phyloP scores from a whole-genome alignment of 106 monocot species.

The Platanthera zijinensis region DNA sequence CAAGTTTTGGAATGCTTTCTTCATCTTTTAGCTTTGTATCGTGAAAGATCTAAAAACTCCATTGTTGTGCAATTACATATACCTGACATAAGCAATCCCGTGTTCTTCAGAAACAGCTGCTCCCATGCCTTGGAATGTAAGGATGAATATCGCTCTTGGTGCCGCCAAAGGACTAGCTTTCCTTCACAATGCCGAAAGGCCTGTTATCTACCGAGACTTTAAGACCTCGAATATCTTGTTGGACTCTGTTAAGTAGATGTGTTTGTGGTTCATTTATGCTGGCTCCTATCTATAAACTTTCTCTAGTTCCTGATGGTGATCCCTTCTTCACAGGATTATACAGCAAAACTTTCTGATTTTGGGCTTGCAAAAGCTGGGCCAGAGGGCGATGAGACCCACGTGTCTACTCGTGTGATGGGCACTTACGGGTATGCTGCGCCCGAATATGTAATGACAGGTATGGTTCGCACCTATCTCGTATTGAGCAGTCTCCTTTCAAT shows the following conservation, averaged over 20 bases:
- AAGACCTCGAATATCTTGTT: conserved; percentile 84
- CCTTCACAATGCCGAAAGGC: conserved; percentile 63
- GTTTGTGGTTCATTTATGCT: neutral
- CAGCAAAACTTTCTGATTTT: conserved; percentile 77
- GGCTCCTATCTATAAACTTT: neutral
- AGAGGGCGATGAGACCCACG: conserved; percentile 59
- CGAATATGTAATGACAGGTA: conserved; percentile 70
- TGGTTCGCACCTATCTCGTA: neutral
- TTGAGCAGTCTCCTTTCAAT: neutral
- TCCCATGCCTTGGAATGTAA: conserved; percentile 64
- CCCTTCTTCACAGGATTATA: conserved; percentile 33
- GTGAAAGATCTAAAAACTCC: neutral
- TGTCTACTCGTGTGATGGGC: conserved; percentile 68
- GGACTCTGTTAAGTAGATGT: conserved; percentile 49
- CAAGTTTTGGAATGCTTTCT: neutral
- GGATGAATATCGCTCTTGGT: conserved; percentile 69
- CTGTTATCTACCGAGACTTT: conserved; percentile 84
- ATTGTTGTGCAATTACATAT: neutral
- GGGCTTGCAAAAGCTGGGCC: conserved; percentile 78
- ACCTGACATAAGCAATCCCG: neutral
- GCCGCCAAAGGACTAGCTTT: conserved; percentile 78
- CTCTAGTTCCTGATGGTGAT: neutral
- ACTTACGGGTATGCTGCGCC: conserved; percentile 72
- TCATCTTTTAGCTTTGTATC: neutral
- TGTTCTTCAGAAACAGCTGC: conserved; percentile 39